Conservation (phyloP, 1,284 basidiomycete species). For the Sporisorium iseilematis-ciliati region DNA sequence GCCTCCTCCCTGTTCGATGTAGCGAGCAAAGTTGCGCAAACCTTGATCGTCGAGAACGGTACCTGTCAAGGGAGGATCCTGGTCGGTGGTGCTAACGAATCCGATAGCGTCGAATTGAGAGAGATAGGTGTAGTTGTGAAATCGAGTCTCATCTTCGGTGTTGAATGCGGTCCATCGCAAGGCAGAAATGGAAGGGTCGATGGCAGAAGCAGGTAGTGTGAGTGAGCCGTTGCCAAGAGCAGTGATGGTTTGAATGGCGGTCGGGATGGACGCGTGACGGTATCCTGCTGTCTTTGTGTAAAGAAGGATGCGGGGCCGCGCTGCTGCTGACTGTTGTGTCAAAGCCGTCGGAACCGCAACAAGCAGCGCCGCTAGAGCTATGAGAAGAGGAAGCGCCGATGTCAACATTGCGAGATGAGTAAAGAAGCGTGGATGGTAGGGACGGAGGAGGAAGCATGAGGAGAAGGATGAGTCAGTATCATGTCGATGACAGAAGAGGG, state of each 20-base stretch:
- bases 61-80: slow-evolving; percentile 60
- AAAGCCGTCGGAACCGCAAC: slow-evolving; percentile 1
- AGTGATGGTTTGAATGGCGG: slow-evolving; percentile 76
- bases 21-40: slow-evolving; percentile 77
- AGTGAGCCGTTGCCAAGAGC: slow-evolving; percentile 75
- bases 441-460: not conserved
- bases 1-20: slow-evolving; percentile 79
- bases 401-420: slow-evolving; percentile 1
- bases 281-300: slow-evolving; percentile 69
- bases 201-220: slow-evolving; percentile 72
- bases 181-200: slow-evolving; percentile 34
- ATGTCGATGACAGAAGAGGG: not conserved
- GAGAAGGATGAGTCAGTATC: not conserved
- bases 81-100: slow-evolving; percentile 81
- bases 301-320: slow-evolving; percentile 51
- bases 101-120: slow-evolving; percentile 71
- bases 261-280: slow-evolving; percentile 82
- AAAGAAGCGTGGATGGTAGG: too few relatives aligned
- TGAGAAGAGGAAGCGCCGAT: not conserved
- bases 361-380: slow-evolving; percentile 4
- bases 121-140: slow-evolving; percentile 43
- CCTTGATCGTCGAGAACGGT: slow-evolving; percentile 77
- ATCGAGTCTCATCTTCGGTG: slow-evolving; percentile 46
- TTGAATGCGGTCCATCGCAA: slow-evolving; percentile 40
- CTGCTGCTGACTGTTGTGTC: not conserved